Evolutionary conservation across 768 basidiomycete species (phyloP).

Genomic region (Macrolepiota fuliginosa): DNA sequence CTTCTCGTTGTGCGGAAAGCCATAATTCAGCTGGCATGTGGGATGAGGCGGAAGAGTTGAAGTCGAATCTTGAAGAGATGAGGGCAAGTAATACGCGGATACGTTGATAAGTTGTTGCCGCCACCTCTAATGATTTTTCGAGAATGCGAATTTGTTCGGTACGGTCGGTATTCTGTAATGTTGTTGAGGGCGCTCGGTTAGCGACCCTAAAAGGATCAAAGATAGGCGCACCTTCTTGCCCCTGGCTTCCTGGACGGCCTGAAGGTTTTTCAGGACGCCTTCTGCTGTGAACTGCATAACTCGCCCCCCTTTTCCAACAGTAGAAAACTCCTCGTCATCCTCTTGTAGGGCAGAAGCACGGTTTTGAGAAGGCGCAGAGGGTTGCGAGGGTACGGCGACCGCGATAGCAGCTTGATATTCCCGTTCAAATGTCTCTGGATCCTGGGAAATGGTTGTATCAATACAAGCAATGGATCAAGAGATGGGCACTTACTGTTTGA

Average conservation of each 20-base stretch:
- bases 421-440: conserved; percentile 84
- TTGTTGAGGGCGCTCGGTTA: background rate
- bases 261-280: conserved; percentile 88
- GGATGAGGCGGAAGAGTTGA: conserved; percentile 81
- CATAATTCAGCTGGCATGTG: conserved; percentile 94
- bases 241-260: conserved; percentile 88
- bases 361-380: conserved; percentile 33
- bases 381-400: conserved; percentile 36
- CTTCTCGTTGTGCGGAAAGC: conserved; percentile 82
- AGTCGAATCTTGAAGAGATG: conserved; percentile 95
- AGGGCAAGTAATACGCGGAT: conserved; percentile 94
- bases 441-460: conserved; percentile 42
- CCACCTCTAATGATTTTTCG: conserved; percentile 81
- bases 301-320: conserved; percentile 90
- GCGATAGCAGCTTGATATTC: conserved; percentile 60
- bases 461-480: background rate
- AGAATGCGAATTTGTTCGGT: conserved; percentile 91
- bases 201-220: conserved; percentile 6
- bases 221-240: conserved; percentile 82
- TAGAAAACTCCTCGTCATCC: conserved; percentile 73
- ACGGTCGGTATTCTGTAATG: conserved; percentile 87
- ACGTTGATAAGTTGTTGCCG: conserved; percentile 85
- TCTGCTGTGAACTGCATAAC: conserved; percentile 79
- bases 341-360: conserved; percentile 41
- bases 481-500: conserved; percentile 56